These are phyloP conservation scores for Ilex aquifolium DNA, from an alignment of 257 asterid species.

Conservation along the genomic window DNA sequence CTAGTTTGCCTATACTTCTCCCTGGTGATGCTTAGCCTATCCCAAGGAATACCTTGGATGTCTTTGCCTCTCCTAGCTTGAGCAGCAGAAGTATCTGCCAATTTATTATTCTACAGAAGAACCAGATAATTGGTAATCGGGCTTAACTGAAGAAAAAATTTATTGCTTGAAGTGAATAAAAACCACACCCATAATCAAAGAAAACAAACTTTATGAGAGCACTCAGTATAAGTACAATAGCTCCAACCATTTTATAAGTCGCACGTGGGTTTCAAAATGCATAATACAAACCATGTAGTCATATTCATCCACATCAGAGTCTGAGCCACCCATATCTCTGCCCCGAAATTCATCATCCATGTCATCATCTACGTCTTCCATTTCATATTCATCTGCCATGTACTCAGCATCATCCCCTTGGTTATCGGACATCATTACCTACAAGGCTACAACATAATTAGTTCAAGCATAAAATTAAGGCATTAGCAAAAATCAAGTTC, in stretches of 20 bases:
- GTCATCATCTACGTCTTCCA: constrained; percentile 73
- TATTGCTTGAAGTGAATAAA: neutral
- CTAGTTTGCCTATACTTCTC: constrained; percentile 77
- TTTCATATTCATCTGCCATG: constrained; percentile 78
- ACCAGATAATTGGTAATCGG: neutral
- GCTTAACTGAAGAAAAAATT: neutral
- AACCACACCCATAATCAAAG: neutral
- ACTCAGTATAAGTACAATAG: neutral
- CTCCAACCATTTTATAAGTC: neutral
- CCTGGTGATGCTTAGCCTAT: constrained; percentile 72
- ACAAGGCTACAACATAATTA: constrained; percentile 5
- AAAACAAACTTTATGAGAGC: neutral
- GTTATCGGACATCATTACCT: constrained; percentile 56
- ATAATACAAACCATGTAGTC: constrained; percentile 57
- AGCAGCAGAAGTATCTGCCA: constrained; percentile 83
- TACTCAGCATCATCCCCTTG: constrained; percentile 58
- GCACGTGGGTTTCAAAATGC: constrained; percentile 1
- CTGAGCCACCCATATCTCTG: constrained; percentile 41
- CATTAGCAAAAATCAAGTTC: no score
- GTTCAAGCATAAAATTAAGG: no score
- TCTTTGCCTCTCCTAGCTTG: constrained; percentile 87
- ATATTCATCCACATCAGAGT: constrained; percentile 77
- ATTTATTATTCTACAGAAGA: constrained; percentile 42
- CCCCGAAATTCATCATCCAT: constrained; percentile 57
- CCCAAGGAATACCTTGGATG: constrained; percentile 98